Evolutionary conservation across 345 rosid species (phyloP).

Genomic region (Euphorbia lathyris): DNA sequence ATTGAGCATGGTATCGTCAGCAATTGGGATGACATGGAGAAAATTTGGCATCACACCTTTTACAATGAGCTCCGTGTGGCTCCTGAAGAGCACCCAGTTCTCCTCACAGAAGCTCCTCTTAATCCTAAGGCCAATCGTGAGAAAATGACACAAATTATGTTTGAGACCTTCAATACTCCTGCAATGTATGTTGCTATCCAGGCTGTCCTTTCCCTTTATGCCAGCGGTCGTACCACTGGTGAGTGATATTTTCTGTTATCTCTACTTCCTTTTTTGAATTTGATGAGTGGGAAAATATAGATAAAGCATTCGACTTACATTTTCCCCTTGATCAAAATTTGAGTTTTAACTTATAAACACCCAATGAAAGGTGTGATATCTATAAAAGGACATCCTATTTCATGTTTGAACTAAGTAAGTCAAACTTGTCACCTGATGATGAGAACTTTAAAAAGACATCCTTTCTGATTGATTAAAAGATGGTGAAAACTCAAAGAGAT

Average conservation of each 20-base stretch:
- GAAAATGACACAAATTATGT: slow-evolving; percentile 68
- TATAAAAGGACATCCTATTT: not conserved
- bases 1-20: slow-evolving; percentile 63
- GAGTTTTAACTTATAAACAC: not conserved
- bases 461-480: not conserved
- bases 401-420: not conserved
- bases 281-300: not conserved
- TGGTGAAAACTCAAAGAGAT: not conserved
- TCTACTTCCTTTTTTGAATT: not conserved
- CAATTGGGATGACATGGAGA: slow-evolving; percentile 72
- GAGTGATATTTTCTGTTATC: slow-evolving; percentile 13
- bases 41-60: slow-evolving; percentile 60
- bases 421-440: not conserved
- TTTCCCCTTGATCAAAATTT: no score
- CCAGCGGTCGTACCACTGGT: slow-evolving; percentile 80
- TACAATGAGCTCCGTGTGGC: slow-evolving; percentile 72
- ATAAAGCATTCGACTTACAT: no score
- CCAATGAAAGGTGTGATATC: not conserved
- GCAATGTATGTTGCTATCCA: slow-evolving; percentile 62
- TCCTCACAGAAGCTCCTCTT: slow-evolving; percentile 76
- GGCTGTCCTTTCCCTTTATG: slow-evolving; percentile 69
- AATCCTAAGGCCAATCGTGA: slow-evolving; percentile 79
- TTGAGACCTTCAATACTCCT: slow-evolving; percentile 58
- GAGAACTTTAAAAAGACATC: not conserved
- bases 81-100: slow-evolving; percentile 72